Base-by-base conservation (phyloP, 306 rosid genomes). In the Aeschynomene evenia region DNA sequence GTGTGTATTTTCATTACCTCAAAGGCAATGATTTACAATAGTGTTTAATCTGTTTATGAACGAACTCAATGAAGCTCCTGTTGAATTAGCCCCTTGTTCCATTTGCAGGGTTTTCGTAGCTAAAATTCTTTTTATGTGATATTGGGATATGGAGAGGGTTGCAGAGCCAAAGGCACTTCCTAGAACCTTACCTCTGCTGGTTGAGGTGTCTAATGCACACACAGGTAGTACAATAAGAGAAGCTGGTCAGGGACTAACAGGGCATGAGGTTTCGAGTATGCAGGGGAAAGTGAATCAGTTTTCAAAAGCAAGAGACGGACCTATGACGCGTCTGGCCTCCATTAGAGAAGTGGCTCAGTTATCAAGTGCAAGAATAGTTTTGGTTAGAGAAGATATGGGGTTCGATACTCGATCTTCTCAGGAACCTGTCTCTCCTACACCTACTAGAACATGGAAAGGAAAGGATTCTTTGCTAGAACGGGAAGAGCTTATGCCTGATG, bases 81-180 rank as follows among this genome's bases (percentile, higher is more conserved):
- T 37, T 71, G 28, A 73, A 51, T 69, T 61, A 52, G 71, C 62
- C 60, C 33, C 13, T 72, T 54, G 15, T 9, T 85, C 65, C 60
- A 16, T 65, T 36, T 79, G 89, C 88, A 86, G 96, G 71, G 19
- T 72, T 37, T 56, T 66, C 60, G 50, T 54, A 74, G 69, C 36
- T 15, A 58, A 56, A 61, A 63, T 22, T 70, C 40, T 64, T 57
- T 39, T 67, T 78, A 71, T 70, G 72, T 59, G 65, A 72, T 70
- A 59, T 63, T 37, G 24, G 40, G 82, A 80, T 56, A 89, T 92
- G 96, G 92, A 89, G 79, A 87, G 90, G 82, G 69, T 75, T 69
- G 81, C 92, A 15, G 92, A 89, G 56, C 81, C 86, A 20, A 92
- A 86, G 76, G 76, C 68, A 57, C 76, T 82, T 71, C 87, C 90